These are phyloP conservation scores for Dissoconium aciculare DNA, from an alignment of 2,329 filamentous ascomycete species.

Conservation along the genomic window DNA sequence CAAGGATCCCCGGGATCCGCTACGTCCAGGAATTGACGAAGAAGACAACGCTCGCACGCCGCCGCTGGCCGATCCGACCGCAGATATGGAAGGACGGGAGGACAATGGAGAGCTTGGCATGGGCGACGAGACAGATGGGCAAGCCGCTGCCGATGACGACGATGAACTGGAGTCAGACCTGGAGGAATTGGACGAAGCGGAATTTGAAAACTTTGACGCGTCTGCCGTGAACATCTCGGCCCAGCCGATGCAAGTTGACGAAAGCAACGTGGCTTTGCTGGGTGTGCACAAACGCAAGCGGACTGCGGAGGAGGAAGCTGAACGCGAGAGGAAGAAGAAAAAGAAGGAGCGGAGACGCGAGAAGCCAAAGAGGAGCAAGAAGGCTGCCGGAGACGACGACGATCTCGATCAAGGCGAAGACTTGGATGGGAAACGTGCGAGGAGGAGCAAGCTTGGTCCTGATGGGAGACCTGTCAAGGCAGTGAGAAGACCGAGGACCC, in stretches of 20 bases:
- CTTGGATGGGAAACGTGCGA: constrained; percentile 38
- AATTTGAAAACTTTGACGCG: constrained; percentile 51
- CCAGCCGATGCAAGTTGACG: constrained; percentile 44
- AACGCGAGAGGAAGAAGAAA: constrained; percentile 38
- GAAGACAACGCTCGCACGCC: constrained; percentile 29
- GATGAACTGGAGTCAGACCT: constrained; percentile 47
- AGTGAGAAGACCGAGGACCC: constrained; percentile 34
- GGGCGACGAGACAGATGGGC: constrained; percentile 19
- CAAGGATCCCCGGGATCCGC: constrained; percentile 32
- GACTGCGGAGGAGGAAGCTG: constrained; percentile 43
- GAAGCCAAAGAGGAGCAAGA: constrained; percentile 12
- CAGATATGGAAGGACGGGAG: constrained; percentile 33
- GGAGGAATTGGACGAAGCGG: constrained; percentile 49
- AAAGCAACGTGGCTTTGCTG: constrained; percentile 45
- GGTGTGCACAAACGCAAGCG: constrained; percentile 52
- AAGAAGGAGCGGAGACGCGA: constrained; percentile 15
- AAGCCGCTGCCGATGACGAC: constrained; percentile 27
- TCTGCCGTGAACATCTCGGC: constrained; percentile 46
- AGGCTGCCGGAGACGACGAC: constrained; percentile 10
- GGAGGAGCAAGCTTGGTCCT: constrained; percentile 33
- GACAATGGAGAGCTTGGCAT: constrained; percentile 13
- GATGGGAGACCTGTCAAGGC: constrained; percentile 34
- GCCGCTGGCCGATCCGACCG: constrained; percentile 28
- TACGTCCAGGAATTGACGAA: constrained; percentile 34
- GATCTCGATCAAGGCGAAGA: constrained; percentile 30